These are phyloP conservation scores for Gliomastix tumulicola DNA, from an alignment of 2,329 filamentous ascomycete species.

Conservation along the genomic window DNA sequence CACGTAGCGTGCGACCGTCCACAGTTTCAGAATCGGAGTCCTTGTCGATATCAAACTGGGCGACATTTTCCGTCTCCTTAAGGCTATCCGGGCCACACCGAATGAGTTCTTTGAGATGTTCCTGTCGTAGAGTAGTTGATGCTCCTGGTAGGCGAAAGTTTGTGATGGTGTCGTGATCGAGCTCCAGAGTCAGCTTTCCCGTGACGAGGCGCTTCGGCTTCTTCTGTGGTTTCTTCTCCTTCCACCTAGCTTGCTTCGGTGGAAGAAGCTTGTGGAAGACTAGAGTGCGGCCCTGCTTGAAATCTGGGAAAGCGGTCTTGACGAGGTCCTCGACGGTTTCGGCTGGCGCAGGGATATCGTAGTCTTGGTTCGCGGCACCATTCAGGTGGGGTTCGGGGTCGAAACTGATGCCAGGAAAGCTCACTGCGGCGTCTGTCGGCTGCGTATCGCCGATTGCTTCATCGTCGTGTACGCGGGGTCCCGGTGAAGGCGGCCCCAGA, in stretches of 20 bases:
- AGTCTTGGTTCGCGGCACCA: conserved; percentile 48
- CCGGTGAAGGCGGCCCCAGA: conserved; percentile 35
- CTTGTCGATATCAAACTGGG: conserved; percentile 39
- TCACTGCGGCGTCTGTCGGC: conserved; percentile 19
- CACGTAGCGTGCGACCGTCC: conserved; percentile 68
- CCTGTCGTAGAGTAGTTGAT: conserved; percentile 24
- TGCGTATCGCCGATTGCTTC: conserved; percentile 25
- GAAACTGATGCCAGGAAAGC: conserved; percentile 38
- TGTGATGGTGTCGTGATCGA: conserved; percentile 81
- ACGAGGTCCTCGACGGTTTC: conserved; percentile 71
- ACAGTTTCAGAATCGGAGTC: conserved; percentile 57
- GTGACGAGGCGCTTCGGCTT: conserved; percentile 76
- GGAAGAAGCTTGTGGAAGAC: conserved; percentile 80
- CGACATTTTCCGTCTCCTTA: conserved; percentile 22
- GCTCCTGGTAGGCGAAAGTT: conserved; percentile 69
- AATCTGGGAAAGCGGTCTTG: conserved; percentile 74
- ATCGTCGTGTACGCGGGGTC: conserved; percentile 31
- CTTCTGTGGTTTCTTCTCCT: conserved; percentile 72
- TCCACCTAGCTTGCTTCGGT: conserved; percentile 69
- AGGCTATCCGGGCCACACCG: conserved; percentile 31
- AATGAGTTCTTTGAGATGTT: conserved; percentile 42
- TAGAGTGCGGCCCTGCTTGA: conserved; percentile 66
- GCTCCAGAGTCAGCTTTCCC: conserved; percentile 81
- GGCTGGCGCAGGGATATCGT: conserved; percentile 59
- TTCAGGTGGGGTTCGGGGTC: conserved; percentile 35